Base-by-base conservation (phyloP, 2,329 filamentous ascomycete genomes). In the Epichloe amarillans region DNA sequence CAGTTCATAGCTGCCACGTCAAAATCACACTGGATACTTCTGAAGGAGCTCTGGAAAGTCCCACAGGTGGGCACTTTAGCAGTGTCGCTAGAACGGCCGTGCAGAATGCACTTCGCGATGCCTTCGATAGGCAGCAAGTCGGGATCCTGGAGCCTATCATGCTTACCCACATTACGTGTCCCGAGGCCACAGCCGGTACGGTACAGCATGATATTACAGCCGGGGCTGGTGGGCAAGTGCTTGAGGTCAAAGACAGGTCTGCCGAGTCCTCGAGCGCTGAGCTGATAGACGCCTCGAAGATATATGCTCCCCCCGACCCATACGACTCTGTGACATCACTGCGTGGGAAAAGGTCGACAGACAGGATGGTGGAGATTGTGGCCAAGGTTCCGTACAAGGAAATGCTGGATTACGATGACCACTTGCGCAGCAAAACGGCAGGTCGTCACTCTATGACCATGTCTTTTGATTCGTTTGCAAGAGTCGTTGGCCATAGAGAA, bases 361-460 rank as follows among this genome's bases (percentile, higher is more conserved):
- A 69, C 50, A 69, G 72, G 44, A 73, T 71, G 69, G 71, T 76
- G 52, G 76, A 84, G 47, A 88, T 98, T 57, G 82, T 84, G 11
- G 93, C 90, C 21, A 82, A 86, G 60, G 91, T 97, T 30, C 93
- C 93, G 35, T 74, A 97, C 60, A 94, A 93, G 69, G 91, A 97
- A 68, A 96, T 97, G 88, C 83, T 97, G 37, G 87, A 91, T 41
- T 98, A 97, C 66, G 73, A 97, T 58, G 88, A 88, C 64, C 87
- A 94, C 63, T 69, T 98, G 56, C 75, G 93, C 49, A 90, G 88
- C 67, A 76, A 95, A 71, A 98, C 91, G 3, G 86, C 84, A 3
- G 93, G 93, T 0, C 76, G 93, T 2, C 78, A 82, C 60, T 72
- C 75, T 5, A 69, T 81, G 63, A 77, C 75, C 1, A 76, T 81